phyloP scores from a whole-genome alignment of 164 flowering plant genomes.

The Stephania yunnanensis region DNA sequence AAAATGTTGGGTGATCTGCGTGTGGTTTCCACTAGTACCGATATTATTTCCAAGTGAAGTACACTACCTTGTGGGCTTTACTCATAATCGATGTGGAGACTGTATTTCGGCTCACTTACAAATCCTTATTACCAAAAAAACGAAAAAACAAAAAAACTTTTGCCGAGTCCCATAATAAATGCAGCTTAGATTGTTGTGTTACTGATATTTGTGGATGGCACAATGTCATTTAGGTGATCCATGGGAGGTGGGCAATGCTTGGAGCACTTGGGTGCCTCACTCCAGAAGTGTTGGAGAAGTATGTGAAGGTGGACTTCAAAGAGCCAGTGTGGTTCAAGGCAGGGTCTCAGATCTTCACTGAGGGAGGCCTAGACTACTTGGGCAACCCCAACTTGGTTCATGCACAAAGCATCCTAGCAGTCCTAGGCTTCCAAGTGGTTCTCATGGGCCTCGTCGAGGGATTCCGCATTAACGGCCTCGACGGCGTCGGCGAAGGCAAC shows the following conservation, averaged over 20 bases:
- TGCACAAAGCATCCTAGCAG: conserved; percentile 74
- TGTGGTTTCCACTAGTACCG: too few relatives aligned
- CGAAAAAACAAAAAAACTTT: too few relatives aligned
- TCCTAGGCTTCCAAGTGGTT: conserved; percentile 58
- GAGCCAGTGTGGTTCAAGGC: conserved; percentile 85
- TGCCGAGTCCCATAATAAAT: too few relatives aligned
- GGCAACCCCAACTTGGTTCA: conserved; percentile 78
- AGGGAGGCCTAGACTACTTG: conserved; percentile 73
- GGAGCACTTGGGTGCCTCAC: conserved; percentile 77
- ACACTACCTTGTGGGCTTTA: too few relatives aligned
- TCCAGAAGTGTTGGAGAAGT: conserved; percentile 63
- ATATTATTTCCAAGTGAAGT: too few relatives aligned
- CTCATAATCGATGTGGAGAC: too few relatives aligned
- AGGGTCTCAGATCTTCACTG: conserved; percentile 64
- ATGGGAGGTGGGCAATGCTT: conserved; percentile 76
- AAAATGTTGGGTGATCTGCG: too few relatives aligned
- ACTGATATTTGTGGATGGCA: neutral
- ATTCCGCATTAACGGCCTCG: conserved; percentile 60
- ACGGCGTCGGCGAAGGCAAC: conserved; percentile 68
- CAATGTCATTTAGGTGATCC: conserved; percentile 45
- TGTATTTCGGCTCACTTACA: too few relatives aligned
- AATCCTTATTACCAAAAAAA: too few relatives aligned
- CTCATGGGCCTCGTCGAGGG: conserved; percentile 76
- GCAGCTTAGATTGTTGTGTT: neutral
- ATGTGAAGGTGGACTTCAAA: conserved; percentile 62